A percentile compares a stretch with the other conserved stretches of the same genome.
Evolutionary conservation across 345 rosid species (phyloP).

Genomic region (Brassica nigra): DNA sequence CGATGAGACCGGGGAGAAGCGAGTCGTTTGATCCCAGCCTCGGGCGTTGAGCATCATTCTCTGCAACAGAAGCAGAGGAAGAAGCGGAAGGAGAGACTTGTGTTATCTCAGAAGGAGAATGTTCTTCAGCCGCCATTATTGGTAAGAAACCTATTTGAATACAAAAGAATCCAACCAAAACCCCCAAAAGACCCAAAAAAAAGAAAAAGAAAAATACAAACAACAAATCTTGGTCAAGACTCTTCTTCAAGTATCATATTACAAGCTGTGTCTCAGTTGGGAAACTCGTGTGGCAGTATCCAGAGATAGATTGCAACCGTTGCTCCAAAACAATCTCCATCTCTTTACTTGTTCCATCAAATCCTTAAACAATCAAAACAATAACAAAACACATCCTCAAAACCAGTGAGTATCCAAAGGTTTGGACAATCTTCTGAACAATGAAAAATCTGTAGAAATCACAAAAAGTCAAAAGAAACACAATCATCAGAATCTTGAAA

Average conservation of each 20-base stretch:
- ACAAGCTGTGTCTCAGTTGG: conserved; percentile 20
- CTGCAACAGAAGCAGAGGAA: conserved; percentile 31
- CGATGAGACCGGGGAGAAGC: conserved; percentile 77
- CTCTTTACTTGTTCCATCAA: conserved; percentile 38
- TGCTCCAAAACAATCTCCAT: conserved; percentile 48
- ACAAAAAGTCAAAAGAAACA: background rate
- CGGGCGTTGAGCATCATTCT: conserved; percentile 50
- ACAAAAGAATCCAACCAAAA: conserved; percentile 36
- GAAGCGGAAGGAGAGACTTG: conserved; percentile 30
- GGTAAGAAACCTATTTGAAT: conserved; percentile 21
- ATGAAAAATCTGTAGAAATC: conserved; percentile 15
- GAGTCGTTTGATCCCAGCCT: conserved; percentile 57
- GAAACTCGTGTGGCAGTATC: conserved; percentile 41
- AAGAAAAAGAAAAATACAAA: conserved; percentile 28
- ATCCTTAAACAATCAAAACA: conserved; percentile 34
- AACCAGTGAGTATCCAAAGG: background rate
- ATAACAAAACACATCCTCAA: conserved; percentile 21
- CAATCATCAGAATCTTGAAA: conserved; percentile 27
- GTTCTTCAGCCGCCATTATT: conserved; percentile 42
- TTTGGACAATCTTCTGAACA: background rate
- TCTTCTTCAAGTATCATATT: conserved; percentile 15
- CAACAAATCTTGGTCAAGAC: conserved; percentile 24
- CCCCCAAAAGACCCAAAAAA: conserved; percentile 28
- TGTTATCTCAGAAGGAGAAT: conserved; percentile 42
- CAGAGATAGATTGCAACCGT: conserved; percentile 36